Conservation (phyloP, 768 basidiomycete species). For the Trametes cingulata region DNA sequence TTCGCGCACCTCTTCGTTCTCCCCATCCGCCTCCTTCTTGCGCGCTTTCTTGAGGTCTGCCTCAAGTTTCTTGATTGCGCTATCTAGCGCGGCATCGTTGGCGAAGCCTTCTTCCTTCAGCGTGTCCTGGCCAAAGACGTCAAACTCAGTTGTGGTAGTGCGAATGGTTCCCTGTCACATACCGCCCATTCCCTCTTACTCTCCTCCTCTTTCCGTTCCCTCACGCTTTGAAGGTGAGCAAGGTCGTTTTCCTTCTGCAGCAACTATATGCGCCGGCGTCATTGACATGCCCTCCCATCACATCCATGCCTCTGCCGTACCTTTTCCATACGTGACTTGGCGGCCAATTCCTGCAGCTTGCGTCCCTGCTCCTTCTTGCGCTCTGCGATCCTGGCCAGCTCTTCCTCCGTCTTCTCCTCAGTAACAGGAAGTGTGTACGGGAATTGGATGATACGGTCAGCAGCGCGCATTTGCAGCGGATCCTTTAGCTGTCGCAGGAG, state of each 20-base stretch:
- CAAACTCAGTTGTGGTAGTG: background rate
- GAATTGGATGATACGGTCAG: slow-evolving; percentile 83
- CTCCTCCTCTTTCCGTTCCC: slow-evolving; percentile 57
- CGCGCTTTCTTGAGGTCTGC: slow-evolving; percentile 69
- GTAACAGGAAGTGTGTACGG: slow-evolving; percentile 64
- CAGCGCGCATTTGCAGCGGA: slow-evolving; percentile 60
- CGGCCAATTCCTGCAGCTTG: slow-evolving; percentile 88
- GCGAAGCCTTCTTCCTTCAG: slow-evolving; percentile 72
- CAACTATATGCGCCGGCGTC: slow-evolving; percentile 44
- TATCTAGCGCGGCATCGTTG: slow-evolving; percentile 76
- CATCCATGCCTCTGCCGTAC: slow-evolving; percentile 36
- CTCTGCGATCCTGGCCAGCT: slow-evolving; percentile 75
- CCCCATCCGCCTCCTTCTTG: slow-evolving; percentile 77
- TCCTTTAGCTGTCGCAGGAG: slow-evolving; percentile 69
- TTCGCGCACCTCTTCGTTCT: slow-evolving; percentile 52
- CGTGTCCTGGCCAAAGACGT: slow-evolving; percentile 43
- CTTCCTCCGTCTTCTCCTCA: slow-evolving; percentile 91
- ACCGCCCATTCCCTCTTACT: slow-evolving; percentile 80
- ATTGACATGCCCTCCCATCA: background rate
- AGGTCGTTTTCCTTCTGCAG: slow-evolving; percentile 76
- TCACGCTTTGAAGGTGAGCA: slow-evolving; percentile 60
- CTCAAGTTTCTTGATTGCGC: slow-evolving; percentile 86
- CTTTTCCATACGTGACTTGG: slow-evolving; percentile 84
- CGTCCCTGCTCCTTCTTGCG: slow-evolving; percentile 83
- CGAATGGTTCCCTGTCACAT: slow-evolving; percentile 21